Evolutionary conservation across 441 rosid species (phyloP).

Genomic region (Macaranga tanarius): DNA sequence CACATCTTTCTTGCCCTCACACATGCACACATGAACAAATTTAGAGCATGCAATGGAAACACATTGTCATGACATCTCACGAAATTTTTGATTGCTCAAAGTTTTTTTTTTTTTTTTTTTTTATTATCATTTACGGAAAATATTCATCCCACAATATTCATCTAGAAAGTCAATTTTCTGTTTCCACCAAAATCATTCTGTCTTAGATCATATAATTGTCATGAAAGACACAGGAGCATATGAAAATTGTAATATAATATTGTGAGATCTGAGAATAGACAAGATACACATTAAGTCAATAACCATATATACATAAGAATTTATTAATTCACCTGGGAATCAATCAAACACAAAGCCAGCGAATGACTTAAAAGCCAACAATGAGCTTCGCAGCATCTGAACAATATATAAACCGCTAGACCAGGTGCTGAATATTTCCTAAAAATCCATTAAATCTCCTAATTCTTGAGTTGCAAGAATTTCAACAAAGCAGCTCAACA

Average conservation of each 20-base stretch:
- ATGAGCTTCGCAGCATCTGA: not conserved
- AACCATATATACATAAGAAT: not conserved
- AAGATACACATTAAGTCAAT: not conserved
- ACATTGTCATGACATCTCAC: not conserved
- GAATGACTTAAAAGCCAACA: not conserved
- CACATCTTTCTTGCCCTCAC: not conserved
- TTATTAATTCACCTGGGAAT: not conserved
- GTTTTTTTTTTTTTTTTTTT: no score
- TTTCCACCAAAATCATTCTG: not conserved
- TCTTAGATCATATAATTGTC: not conserved
- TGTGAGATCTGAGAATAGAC: not conserved
- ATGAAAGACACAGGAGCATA: not conserved
- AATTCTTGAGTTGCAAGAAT: not conserved
- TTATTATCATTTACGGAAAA: not conserved
- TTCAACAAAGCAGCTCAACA: not conserved
- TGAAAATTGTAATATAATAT: not conserved
- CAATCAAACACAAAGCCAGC: not conserved
- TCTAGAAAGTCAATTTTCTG: not conserved
- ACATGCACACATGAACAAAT: not conserved
- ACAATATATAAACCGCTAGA: not conserved
- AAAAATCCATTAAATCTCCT: not conserved
- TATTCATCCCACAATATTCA: not conserved
- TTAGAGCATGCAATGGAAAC: conserved; percentile 1
- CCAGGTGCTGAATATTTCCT: not conserved
- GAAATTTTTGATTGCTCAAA: not conserved